Evolutionary conservation across 495 filamentous ascomycete species (phyloP).

Genomic region (Lindgomyces ingoldianus): DNA sequence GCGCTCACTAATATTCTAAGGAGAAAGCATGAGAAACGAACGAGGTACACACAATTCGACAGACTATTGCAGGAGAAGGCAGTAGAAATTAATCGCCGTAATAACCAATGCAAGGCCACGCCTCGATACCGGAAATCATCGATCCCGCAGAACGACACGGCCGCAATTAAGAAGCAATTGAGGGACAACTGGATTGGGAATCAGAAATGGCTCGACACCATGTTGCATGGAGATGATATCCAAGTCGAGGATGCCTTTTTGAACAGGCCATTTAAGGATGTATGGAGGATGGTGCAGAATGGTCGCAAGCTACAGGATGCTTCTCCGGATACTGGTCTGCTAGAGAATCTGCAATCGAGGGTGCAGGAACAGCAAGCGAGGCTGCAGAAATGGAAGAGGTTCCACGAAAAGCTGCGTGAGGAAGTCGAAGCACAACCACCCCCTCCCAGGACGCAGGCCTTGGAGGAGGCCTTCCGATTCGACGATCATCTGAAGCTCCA

Average conservation of each 20-base stretch:
- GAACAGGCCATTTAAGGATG: slow-evolving; percentile 61
- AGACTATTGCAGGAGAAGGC: slow-evolving; percentile 59
- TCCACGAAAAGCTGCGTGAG: slow-evolving; percentile 52
- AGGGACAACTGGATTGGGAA: slow-evolving; percentile 75
- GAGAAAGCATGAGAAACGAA: slow-evolving; percentile 58
- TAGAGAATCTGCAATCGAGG: slow-evolving; percentile 66
- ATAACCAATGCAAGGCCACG: slow-evolving; percentile 19
- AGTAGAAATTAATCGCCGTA: slow-evolving; percentile 48
- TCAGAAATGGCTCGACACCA: slow-evolving; percentile 64
- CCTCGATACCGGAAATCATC: slow-evolving; percentile 44
- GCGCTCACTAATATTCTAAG: slow-evolving; percentile 57
- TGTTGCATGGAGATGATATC: slow-evolving; percentile 66
- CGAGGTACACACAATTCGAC: slow-evolving; percentile 58
- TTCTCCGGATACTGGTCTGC: slow-evolving; percentile 56
- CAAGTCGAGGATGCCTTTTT: slow-evolving; percentile 63
- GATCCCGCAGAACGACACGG: slow-evolving; percentile 39
- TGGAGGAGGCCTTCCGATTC: slow-evolving; percentile 9
- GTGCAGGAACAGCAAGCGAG: slow-evolving; percentile 62
- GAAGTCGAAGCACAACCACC: slow-evolving; percentile 18
- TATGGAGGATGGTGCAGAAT: slow-evolving; percentile 63
- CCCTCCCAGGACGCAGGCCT: background rate
- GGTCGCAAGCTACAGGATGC: slow-evolving; percentile 55
- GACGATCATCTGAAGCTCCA: slow-evolving; percentile 27
- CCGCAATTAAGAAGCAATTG: slow-evolving; percentile 55
- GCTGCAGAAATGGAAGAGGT: slow-evolving; percentile 71